A percentile compares a stretch with the other conserved stretches of the same genome.
Conservation (phyloP, 768 basidiomycete genomes). For the Xerocomellus chrysenteron region DNA sequence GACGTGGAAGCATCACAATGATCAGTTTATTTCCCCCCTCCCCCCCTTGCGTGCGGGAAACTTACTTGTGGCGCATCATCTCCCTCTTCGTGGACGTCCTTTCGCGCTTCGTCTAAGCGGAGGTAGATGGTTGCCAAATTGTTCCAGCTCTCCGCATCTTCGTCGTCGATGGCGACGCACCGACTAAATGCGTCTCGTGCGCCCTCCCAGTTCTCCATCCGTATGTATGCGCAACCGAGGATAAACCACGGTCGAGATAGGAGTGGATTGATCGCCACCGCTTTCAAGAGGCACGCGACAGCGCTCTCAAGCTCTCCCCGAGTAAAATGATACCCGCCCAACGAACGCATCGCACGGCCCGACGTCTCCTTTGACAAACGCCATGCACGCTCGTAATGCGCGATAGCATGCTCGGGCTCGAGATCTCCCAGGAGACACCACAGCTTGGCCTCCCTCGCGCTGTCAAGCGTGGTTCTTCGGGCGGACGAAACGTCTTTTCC, state of each 20-base stretch:
- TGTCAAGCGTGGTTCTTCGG: slow-evolving; percentile 51
- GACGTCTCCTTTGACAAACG: slow-evolving; percentile 74
- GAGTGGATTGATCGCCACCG: slow-evolving; percentile 87
- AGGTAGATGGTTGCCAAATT: slow-evolving; percentile 95
- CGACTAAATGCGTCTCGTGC: slow-evolving; percentile 82
- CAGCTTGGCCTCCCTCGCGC: slow-evolving; percentile 80
- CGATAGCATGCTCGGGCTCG: slow-evolving; percentile 63
- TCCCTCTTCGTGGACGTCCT: slow-evolving; percentile 33
- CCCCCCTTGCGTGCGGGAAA: neutral
- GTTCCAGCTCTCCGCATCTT: slow-evolving; percentile 98
- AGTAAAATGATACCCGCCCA: slow-evolving; percentile 83
- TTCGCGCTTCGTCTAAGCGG: slow-evolving; percentile 57
- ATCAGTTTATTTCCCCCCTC: slow-evolving; percentile 7
- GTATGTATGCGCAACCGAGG: slow-evolving; percentile 87
- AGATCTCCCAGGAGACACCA: slow-evolving; percentile 96
- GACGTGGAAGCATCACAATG: slow-evolving; percentile 10
- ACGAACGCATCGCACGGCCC: slow-evolving; percentile 86
- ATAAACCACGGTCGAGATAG: slow-evolving; percentile 91
- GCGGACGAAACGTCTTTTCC: slow-evolving; percentile 50
- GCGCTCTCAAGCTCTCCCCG: slow-evolving; percentile 62
- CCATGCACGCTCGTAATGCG: slow-evolving; percentile 87
- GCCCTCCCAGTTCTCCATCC: slow-evolving; percentile 80
- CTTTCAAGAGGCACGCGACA: slow-evolving; percentile 63
- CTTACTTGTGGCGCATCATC: slow-evolving; percentile 24
- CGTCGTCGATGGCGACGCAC: slow-evolving; percentile 89